A percentile compares a stretch with the other conserved stretches of the same genome.
phyloP scores from a whole-genome alignment of 768 basidiomycete species.

The Neoboletus brunneissimus region DNA sequence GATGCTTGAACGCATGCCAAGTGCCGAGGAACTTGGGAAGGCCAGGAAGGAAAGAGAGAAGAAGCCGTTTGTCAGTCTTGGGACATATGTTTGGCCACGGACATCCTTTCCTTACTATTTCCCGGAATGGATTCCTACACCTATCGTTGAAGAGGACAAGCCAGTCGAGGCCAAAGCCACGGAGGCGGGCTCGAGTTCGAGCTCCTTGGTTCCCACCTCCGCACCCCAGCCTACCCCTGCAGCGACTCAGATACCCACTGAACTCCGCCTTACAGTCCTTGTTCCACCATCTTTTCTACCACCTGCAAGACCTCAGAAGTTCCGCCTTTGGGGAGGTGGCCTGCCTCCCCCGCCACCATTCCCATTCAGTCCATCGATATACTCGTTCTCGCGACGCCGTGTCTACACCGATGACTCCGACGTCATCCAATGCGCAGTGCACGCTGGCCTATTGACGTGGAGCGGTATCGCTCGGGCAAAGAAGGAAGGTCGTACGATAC shows the following conservation, averaged over 20 bases:
- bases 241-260: constrained; percentile 23
- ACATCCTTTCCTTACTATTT: constrained; percentile 35
- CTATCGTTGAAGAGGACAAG: constrained; percentile 26
- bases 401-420: constrained; percentile 81
- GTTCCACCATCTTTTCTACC: constrained; percentile 62
- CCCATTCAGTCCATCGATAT: constrained; percentile 24
- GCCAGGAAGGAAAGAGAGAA: constrained; percentile 30
- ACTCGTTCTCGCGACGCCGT: constrained; percentile 40
- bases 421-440: constrained; percentile 64
- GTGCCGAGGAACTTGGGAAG: constrained; percentile 32
- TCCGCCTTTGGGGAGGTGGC: constrained; percentile 73
- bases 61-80: constrained; percentile 29
- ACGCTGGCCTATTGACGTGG: constrained; percentile 54
- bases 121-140: constrained; percentile 33
- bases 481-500: constrained; percentile 38
- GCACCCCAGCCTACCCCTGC: constrained; percentile 9
- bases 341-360: constrained; percentile 41
- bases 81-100: constrained; percentile 31
- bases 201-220: constrained; percentile 22
- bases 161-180: constrained; percentile 14
- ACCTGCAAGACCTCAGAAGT: constrained; percentile 47
- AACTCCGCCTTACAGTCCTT: constrained; percentile 47
- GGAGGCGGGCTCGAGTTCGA: constrained; percentile 28
- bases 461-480: constrained; percentile 38
- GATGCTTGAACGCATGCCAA: constrained; percentile 33